Base-by-base conservation (phyloP, 2,329 filamentous ascomycete species). In the Thelonectria blattea region DNA sequence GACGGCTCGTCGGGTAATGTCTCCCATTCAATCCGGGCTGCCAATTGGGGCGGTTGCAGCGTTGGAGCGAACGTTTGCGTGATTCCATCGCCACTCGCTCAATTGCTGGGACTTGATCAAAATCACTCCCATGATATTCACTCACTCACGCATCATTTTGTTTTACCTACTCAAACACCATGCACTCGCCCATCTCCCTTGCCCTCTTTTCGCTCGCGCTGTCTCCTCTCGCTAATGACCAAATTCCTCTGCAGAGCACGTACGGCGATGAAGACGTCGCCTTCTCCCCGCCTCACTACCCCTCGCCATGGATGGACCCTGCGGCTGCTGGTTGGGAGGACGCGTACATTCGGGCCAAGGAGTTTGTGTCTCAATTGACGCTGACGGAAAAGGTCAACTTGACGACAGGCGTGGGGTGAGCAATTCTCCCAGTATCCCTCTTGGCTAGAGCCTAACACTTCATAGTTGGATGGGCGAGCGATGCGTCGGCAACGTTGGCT, bases 331-430 rank as follows among this genome's bases (percentile, higher is more conserved):
- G 84, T 62, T 97, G 93, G 93, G 83, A 85, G 55, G 84, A 87
- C 7, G 92, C 92, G 41, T 93, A 96, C 68, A 79, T 78, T 18
- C 88, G 90, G 75, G 93, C 93, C 1, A 87, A 85, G 67, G 85
- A 83, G 3, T 94, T 97, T 70, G 92, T 97, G 47, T 90, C 89
- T 10, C 88, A 93, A 73, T 78, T 97, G 77, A 96, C 92, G 1
- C 82, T 97, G 37, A 73, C 88, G 11, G 93, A 97, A 76, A 97
- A 97, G 80, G 92, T 98, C 76, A 98, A 98, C 75, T 75, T 99
- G 65, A 98, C 94, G 3, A 97, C 93, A 1, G 94, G 94, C 75
- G 86, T 90, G 65, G 93, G 93, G 85, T 94, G 78, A 75, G 87
- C 78, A 5, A 6, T 42, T 27, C 39, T 63, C 37, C 39, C 18